phyloP scores from a whole-genome alignment of 2,329 filamentous ascomycete genomes.

The Colletotrichum melonis region DNA sequence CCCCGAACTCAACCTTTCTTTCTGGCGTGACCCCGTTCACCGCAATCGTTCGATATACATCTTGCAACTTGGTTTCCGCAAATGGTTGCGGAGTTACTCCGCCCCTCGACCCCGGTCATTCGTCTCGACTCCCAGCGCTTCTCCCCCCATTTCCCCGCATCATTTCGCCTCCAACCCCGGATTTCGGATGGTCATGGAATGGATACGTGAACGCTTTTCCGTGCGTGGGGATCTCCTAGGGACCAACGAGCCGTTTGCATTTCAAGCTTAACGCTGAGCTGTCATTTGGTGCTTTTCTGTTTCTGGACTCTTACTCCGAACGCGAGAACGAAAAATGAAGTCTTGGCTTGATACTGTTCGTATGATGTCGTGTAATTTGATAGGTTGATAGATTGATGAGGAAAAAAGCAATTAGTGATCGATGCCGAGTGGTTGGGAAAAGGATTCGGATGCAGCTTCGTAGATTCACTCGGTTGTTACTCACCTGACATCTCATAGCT shows the following conservation, averaged over 20 bases:
- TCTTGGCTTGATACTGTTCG: no score
- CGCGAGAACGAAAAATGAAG: constrained; percentile 5
- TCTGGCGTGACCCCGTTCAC: background rate
- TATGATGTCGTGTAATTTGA: background rate
- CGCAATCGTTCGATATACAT: background rate
- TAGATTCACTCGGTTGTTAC: background rate
- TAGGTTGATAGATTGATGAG: background rate
- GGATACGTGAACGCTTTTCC: constrained; percentile 21
- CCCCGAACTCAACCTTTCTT: background rate
- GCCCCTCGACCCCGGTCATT: constrained; percentile 18
- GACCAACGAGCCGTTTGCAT: background rate
- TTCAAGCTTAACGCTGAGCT: background rate
- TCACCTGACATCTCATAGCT: no score
- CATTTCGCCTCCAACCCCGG: constrained; percentile 20
- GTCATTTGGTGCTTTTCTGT: no score
- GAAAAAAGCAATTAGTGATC: background rate
- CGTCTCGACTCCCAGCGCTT: background rate
- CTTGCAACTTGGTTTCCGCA: background rate
- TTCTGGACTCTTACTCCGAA: background rate
- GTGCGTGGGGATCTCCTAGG: background rate
- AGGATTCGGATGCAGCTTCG: background rate
- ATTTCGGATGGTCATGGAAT: constrained; percentile 2
- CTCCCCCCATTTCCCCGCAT: constrained; percentile 12
- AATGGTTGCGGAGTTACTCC: constrained; percentile 22
- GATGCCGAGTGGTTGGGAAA: background rate